A percentile compares a stretch with the other conserved stretches of the same genome.
Evolutionary conservation across 805 yeast genomes (phyloP).

Genomic region (Nakazawaea siamensis): DNA sequence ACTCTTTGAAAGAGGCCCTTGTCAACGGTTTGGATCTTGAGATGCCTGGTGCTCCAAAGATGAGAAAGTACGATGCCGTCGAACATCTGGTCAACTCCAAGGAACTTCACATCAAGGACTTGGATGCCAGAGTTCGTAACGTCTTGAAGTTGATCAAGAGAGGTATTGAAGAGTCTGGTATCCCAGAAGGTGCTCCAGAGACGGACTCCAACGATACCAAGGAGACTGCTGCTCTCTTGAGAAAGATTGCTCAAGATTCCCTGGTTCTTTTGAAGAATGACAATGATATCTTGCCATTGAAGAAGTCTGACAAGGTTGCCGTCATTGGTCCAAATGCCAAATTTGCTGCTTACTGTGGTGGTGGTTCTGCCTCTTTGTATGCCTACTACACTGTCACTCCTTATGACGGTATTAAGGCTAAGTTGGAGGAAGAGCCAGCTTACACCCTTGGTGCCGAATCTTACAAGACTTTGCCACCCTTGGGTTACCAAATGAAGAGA

Average conservation of each 20-base stretch:
- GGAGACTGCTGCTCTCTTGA: conserved; percentile 33
- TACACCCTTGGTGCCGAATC: conserved; percentile 9
- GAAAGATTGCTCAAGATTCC: conserved; percentile 41
- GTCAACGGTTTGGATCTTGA: conserved; percentile 55
- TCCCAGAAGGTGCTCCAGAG: conserved; percentile 32
- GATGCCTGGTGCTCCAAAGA: conserved; percentile 56
- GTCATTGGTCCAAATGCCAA: conserved; percentile 52
- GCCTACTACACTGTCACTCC: conserved; percentile 40
- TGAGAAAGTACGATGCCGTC: conserved; percentile 31
- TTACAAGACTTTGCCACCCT: conserved; percentile 9
- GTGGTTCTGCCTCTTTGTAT: conserved; percentile 46
- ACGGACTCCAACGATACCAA: conserved; percentile 32
- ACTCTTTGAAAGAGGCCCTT: conserved; percentile 36
- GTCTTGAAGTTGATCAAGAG: conserved; percentile 41
- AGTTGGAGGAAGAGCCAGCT: conserved; percentile 6
- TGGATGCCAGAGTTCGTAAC: conserved; percentile 40
- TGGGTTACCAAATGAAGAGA: conserved; percentile 10
- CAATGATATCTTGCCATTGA: conserved; percentile 33
- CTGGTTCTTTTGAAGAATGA: conserved; percentile 53
- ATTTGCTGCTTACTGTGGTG: conserved; percentile 40
- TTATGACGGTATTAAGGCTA: conserved; percentile 31
- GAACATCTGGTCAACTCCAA: conserved; percentile 32
- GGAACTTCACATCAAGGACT: conserved; percentile 29
- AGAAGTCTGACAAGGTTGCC: conserved; percentile 29
- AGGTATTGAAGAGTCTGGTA: conserved; percentile 27